Evolutionary conservation across 257 asterid species (phyloP).

Genomic region (Euphrasia confusa): DNA sequence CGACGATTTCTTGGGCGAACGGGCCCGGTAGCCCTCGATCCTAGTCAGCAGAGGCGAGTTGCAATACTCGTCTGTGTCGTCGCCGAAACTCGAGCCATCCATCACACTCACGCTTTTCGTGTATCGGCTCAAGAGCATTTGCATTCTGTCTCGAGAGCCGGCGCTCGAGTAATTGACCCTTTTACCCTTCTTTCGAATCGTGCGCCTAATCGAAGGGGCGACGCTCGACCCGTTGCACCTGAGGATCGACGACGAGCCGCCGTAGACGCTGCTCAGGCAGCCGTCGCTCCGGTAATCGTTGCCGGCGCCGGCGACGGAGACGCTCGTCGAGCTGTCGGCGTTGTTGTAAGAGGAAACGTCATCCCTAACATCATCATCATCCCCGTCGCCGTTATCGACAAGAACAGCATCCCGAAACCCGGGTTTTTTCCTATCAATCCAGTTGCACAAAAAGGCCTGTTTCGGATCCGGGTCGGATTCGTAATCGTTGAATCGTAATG

Average conservation of each 20-base stretch:
- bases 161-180: constrained; percentile 30
- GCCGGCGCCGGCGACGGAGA: constrained; percentile 30
- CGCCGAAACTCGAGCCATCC: constrained; percentile 33
- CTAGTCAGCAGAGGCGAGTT: constrained; percentile 54
- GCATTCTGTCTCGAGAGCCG: constrained; percentile 36
- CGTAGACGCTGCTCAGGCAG: constrained; percentile 36
- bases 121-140: constrained; percentile 32
- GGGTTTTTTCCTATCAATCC: constrained; percentile 58
- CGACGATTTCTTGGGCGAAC: no score
- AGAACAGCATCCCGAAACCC: constrained; percentile 37
- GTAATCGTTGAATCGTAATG: constrained; percentile 4
- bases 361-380: constrained; percentile 22
- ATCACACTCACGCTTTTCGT: constrained; percentile 32
- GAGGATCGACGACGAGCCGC: constrained; percentile 41
- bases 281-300: constrained; percentile 67
- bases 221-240: constrained; percentile 49
- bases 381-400: constrained; percentile 28
- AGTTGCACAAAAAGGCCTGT: constrained; percentile 57
- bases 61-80: constrained; percentile 53
- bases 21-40: constrained; percentile 18
- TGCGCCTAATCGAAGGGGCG: constrained; percentile 48
- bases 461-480: constrained; percentile 18
- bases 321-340: constrained; percentile 51
- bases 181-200: constrained; percentile 44
- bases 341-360: constrained; percentile 33